Evolutionary conservation across 371 early-diverging fungal genomes (phyloP).

Genomic region (Catenaria anguillulae): DNA sequence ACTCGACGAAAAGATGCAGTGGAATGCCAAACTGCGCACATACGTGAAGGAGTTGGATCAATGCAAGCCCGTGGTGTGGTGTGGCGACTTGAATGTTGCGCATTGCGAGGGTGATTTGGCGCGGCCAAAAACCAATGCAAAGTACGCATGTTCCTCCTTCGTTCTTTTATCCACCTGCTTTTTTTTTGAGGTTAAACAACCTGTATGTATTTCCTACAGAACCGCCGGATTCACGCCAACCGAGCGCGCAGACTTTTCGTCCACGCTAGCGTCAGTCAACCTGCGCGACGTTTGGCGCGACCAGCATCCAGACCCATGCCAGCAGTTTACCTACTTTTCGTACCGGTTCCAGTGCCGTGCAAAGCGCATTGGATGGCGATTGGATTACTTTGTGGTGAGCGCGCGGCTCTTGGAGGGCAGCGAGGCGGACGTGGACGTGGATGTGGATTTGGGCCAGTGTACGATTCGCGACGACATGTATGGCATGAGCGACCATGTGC

Average conservation of each 20-base stretch:
- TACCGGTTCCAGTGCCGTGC: conserved; percentile 49
- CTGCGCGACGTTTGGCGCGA: conserved; percentile 69
- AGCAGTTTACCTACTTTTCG: conserved; percentile 28
- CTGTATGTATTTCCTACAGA: conserved; percentile 16
- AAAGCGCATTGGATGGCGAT: conserved; percentile 71
- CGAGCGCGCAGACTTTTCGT: conserved; percentile 59
- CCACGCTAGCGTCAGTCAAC: conserved; percentile 32
- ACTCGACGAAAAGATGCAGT: conserved; percentile 44
- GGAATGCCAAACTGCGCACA: conserved; percentile 49
- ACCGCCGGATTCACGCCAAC: conserved; percentile 74
- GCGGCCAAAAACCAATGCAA: conserved; percentile 55
- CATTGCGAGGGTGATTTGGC: conserved; percentile 67
- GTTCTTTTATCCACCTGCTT: too few species aligned
- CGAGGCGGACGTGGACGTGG: too few species aligned
- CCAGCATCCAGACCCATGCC: conserved; percentile 46
- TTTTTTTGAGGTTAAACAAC: too few species aligned
- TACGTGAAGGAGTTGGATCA: conserved; percentile 48
- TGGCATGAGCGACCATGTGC: conserved; percentile 85
- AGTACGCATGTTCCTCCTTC: conserved; percentile 23
- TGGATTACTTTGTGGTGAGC: conserved; percentile 73
- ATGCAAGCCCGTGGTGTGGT: conserved; percentile 57
- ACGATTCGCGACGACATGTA: conserved; percentile 61
- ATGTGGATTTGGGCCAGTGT: conserved; percentile 14
- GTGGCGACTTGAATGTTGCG: conserved; percentile 83
- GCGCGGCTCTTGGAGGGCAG: conserved; percentile 27